phyloP scores from a whole-genome alignment of 2,329 filamentous ascomycete genomes.

The Nothophoma quercina region DNA sequence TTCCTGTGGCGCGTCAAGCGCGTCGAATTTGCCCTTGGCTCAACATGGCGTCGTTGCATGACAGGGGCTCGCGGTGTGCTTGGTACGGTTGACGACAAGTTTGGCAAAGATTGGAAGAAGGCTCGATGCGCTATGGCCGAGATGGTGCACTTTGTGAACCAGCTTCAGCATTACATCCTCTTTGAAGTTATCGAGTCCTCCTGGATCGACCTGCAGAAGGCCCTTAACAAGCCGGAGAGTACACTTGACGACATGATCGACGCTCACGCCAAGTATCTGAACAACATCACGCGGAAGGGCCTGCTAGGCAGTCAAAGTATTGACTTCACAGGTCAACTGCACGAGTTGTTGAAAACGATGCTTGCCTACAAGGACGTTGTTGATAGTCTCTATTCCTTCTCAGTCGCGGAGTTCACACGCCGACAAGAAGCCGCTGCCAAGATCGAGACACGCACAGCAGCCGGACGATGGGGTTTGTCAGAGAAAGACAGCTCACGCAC shows the following conservation, averaged over 20 bases:
- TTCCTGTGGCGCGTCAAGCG: conserved; percentile 98
- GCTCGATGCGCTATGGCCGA: conserved; percentile 90
- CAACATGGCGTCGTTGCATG: conserved; percentile 94
- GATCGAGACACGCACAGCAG: conserved; percentile 70
- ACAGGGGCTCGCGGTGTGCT: conserved; percentile 93
- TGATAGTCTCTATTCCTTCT: conserved; percentile 93
- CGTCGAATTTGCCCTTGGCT: conserved; percentile 90
- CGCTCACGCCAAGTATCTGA: conserved; percentile 89
- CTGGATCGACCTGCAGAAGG: conserved; percentile 88
- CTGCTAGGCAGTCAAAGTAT: conserved; percentile 76
- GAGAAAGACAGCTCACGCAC: conserved; percentile 54
- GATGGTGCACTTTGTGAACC: conserved; percentile 98
- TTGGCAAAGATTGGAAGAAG: conserved; percentile 85
- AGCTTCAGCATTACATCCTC: conserved; percentile 97
- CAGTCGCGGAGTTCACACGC: conserved; percentile 89
- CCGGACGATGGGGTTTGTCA: conserved; percentile 69
- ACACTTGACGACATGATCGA: conserved; percentile 95
- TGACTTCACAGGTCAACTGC: conserved; percentile 87
- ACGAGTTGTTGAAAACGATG: conserved; percentile 93
- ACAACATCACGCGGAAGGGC: conserved; percentile 94
- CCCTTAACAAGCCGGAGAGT: conserved; percentile 82
- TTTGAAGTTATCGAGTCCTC: conserved; percentile 98
- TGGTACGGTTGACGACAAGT: conserved; percentile 74
- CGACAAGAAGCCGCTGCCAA: conserved; percentile 85
- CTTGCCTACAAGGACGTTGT: conserved; percentile 91